Evolutionary conservation across 176 grass and related monocot species (phyloP).

Genomic region (Dendrocalamus sinicus): DNA sequence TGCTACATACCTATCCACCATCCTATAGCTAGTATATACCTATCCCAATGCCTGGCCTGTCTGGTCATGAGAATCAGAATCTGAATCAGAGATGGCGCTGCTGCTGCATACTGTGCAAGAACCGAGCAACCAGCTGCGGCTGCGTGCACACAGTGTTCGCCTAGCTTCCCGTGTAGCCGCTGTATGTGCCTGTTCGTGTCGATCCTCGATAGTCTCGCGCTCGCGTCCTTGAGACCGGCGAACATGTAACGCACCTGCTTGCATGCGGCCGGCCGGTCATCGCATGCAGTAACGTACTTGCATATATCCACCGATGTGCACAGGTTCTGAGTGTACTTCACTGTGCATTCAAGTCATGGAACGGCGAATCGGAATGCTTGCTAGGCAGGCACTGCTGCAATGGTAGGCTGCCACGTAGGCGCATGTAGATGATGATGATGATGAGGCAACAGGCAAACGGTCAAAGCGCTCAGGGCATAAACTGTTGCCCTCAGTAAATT

Average conservation of each 20-base stretch:
- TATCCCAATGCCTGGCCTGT: background rate
- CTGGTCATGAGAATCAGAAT: conserved; percentile 56
- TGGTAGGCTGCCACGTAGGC: background rate
- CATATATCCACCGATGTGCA: background rate
- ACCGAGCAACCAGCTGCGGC: background rate
- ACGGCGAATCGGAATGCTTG: background rate
- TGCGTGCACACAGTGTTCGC: conserved; percentile 40
- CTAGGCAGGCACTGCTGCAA: background rate
- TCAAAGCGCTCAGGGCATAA: conserved; percentile 51
- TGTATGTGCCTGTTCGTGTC: background rate
- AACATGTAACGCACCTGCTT: no score
- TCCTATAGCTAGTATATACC: background rate
- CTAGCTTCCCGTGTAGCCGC: background rate
- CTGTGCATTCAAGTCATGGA: background rate
- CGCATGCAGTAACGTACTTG: conserved; percentile 2
- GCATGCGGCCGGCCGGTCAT: no score
- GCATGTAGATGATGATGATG: conserved; percentile 9
- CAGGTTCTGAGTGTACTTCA: background rate
- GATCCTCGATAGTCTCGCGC: no score
- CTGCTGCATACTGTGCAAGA: conserved; percentile 5
- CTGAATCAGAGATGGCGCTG: conserved; percentile 46
- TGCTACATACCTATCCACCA: background rate
- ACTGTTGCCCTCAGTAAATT: conserved; percentile 30
- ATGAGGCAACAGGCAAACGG: conserved; percentile 1
- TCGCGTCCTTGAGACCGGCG: background rate